phyloP scores from a whole-genome alignment of 306 rosid species.

The Datisca glomerata region DNA sequence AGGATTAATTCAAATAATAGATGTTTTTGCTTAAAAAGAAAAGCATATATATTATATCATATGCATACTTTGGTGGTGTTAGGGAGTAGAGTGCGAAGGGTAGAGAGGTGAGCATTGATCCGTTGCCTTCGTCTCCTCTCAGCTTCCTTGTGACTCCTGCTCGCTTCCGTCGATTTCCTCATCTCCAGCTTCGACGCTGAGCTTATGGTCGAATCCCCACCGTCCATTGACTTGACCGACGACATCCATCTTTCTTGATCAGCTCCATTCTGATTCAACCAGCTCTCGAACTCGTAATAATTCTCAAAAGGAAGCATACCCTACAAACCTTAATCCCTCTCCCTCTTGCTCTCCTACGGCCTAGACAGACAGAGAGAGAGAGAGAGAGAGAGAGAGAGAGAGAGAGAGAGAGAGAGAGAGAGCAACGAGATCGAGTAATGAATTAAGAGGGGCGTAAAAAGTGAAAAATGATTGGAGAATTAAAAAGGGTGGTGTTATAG shows the following conservation, averaged over 20 bases:
- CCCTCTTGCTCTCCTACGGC: background rate
- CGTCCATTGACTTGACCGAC: constrained; percentile 18
- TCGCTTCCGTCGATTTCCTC: constrained; percentile 42
- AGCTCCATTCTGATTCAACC: constrained; percentile 3
- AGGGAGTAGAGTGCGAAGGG: constrained; percentile 77
- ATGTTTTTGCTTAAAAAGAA: too few species aligned
- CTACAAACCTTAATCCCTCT: too few species aligned
- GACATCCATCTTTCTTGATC: background rate
- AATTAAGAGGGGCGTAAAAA: too few species aligned
- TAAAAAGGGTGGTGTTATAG: background rate
- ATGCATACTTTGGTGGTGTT: constrained; percentile 45
- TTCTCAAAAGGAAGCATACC: constrained; percentile 44
- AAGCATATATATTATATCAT: too few species aligned
- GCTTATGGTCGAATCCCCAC: constrained; percentile 18
- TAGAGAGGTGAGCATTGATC: constrained; percentile 79
- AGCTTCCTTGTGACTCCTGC: constrained; percentile 81
- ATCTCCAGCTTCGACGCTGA: constrained; percentile 22
- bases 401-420: constrained; percentile 2
- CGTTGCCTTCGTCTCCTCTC: constrained; percentile 91
- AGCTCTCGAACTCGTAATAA: constrained; percentile 19
- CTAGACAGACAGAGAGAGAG: background rate
- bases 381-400: background rate
- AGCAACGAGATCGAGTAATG: background rate
- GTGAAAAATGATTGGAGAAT: too few species aligned
- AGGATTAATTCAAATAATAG: too few species aligned